Evolutionary conservation across 768 basidiomycete genomes (phyloP).

Genomic region (Lentinula sp.): DNA sequence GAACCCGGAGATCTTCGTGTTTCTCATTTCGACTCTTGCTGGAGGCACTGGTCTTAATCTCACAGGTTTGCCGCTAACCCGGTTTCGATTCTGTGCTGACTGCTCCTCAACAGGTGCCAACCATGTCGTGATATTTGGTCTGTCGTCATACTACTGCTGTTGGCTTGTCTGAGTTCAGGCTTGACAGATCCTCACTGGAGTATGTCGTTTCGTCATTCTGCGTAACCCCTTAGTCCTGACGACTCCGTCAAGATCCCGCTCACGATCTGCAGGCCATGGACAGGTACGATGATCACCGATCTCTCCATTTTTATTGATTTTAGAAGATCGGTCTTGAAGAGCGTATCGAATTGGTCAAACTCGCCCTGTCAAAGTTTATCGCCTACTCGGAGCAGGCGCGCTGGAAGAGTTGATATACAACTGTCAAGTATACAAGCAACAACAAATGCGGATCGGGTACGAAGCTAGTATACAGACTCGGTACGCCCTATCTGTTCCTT

Average conservation of each 20-base stretch:
- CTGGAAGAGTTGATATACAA: slow-evolving; percentile 87
- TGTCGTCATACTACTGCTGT: neutral
- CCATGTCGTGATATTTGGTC: slow-evolving; percentile 88
- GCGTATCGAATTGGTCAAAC: slow-evolving; percentile 85
- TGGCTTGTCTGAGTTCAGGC: neutral
- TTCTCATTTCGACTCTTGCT: slow-evolving; percentile 86
- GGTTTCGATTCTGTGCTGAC: neutral
- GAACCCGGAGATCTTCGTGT: slow-evolving; percentile 68
- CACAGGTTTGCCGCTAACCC: slow-evolving; percentile 32
- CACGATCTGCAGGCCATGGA: slow-evolving; percentile 95
- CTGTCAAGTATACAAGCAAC: slow-evolving; percentile 88
- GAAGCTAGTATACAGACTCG: slow-evolving; percentile 79
- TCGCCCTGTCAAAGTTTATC: slow-evolving; percentile 78
- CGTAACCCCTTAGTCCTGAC: neutral
- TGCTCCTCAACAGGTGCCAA: slow-evolving; percentile 56
- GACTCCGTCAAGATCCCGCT: slow-evolving; percentile 67
- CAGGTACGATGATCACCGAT: slow-evolving; percentile 23
- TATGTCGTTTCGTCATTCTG: slow-evolving; percentile 30
- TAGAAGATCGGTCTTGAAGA: slow-evolving; percentile 17
- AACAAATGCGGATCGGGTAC: slow-evolving; percentile 90
- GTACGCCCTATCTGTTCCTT: slow-evolving; percentile 24
- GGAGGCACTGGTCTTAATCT: slow-evolving; percentile 90
- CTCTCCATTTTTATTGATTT: neutral
- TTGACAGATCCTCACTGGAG: slow-evolving; percentile 89
- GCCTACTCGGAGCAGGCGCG: slow-evolving; percentile 81